Evolutionary conservation across 352 stramenopile species (phyloP).

Genomic region (Thraustochytrium striatum): DNA sequence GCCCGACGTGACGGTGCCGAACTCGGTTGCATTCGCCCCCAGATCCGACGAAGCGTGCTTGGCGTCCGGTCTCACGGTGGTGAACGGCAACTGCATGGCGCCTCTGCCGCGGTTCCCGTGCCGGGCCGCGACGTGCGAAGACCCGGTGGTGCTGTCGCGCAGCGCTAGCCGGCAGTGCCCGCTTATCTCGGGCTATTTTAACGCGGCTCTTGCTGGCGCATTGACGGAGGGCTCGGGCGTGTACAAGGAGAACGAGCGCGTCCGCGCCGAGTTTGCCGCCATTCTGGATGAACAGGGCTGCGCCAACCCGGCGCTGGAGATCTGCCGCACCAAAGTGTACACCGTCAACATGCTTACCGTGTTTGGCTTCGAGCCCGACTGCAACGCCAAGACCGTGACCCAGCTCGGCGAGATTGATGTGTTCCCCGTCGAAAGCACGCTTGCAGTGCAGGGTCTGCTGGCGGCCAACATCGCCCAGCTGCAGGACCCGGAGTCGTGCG

Average conservation of each 20-base stretch:
- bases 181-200: background rate
- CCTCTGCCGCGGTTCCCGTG: conserved; percentile 14
- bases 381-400: background rate
- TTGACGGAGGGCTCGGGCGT: background rate
- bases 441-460: background rate
- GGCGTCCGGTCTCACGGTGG: background rate
- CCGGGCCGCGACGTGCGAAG: background rate
- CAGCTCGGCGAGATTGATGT: background rate
- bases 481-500: background rate
- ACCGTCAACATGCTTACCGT: conserved; percentile 17
- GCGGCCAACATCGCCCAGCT: background rate
- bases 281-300: background rate
- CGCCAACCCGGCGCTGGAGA: background rate
- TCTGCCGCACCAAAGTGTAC: background rate
- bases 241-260: background rate
- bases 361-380: background rate
- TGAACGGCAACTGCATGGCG: background rate
- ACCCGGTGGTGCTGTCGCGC: background rate
- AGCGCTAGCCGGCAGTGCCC: conserved; percentile 2
- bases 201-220: too few relatives aligned
- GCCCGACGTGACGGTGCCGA: background rate
- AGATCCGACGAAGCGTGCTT: background rate
- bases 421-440: background rate
- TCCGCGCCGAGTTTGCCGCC: background rate
- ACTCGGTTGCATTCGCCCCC: background rate